Evolutionary conservation across 345 rosid species (phyloP).

Genomic region (Linum trigynum): DNA sequence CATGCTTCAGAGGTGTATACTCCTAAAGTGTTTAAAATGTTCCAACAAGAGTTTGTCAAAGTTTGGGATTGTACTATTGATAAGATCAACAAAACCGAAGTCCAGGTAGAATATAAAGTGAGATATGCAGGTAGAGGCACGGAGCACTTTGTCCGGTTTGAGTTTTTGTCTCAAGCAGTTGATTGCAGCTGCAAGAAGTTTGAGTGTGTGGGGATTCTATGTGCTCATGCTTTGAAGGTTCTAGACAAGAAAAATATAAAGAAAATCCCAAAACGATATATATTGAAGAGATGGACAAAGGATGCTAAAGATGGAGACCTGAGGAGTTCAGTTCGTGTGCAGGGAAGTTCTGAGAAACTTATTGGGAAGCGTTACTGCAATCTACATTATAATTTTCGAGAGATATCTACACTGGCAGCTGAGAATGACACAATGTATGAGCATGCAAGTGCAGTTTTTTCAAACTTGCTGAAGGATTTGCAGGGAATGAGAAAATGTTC

Average conservation of each 20-base stretch:
- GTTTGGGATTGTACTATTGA: slow-evolving; percentile 24
- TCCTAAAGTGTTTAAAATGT: slow-evolving; percentile 23
- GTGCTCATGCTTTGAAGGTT: slow-evolving; percentile 27
- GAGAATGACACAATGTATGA: too few relatives aligned
- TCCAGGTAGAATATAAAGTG: slow-evolving; percentile 20
- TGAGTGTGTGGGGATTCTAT: slow-evolving; percentile 29
- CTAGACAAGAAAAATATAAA: slow-evolving; percentile 20
- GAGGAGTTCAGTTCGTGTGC: too few relatives aligned
- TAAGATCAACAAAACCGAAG: slow-evolving; percentile 15
- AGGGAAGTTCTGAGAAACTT: too few relatives aligned
- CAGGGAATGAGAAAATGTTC: slow-evolving; percentile 14
- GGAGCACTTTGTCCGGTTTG: slow-evolving; percentile 16
- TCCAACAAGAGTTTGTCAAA: slow-evolving; percentile 23
- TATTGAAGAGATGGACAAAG: too few relatives aligned
- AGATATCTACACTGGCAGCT: too few relatives aligned
- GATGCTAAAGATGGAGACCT: too few relatives aligned
- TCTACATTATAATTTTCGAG: too few relatives aligned
- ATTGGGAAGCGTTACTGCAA: too few relatives aligned
- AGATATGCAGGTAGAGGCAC: slow-evolving; percentile 15
- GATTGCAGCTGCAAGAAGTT: slow-evolving; percentile 27
- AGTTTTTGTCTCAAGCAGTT: slow-evolving; percentile 14
- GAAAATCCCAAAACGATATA: too few relatives aligned
- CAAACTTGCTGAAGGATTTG: too few relatives aligned
- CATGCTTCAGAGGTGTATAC: not conserved
- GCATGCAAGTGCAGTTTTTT: too few relatives aligned